Base-by-base conservation (phyloP, 139 green algal genomes). In the Coelastrella sp. region DNA sequence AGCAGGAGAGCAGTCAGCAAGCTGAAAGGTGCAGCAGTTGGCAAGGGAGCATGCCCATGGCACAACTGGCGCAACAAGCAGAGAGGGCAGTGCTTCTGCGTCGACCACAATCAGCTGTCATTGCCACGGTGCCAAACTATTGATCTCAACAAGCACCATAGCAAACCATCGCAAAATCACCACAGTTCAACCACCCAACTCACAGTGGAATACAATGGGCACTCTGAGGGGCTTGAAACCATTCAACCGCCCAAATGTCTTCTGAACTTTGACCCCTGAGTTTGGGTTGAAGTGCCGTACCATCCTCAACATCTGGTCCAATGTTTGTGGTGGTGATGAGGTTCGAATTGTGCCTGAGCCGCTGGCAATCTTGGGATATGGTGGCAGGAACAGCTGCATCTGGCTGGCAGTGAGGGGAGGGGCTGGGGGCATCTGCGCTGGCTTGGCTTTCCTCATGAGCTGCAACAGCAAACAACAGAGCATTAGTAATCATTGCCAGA, bases 221-320 rank as follows among this genome's bases (percentile, higher is more conserved):
- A 90, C 58, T 61, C 19, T 17, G 58, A 90, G 32, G 8, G 85
- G 85, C 85, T 84, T 90, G 73, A 90, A 90, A 58, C 85, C 85
- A 13, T 90, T 13, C 58, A 90, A 73, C 16, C 74, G 17, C 13
- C 85, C 85, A 83, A 84, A 83, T 60, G n/a, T 6, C 58, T 77
- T 61, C 14, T 76, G 73, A 57, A 65, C 11, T 77, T 73, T 90
- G 58, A 76, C 22, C 2, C 73, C 85, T 14, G 73, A 84, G 4
- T 90, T 90, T 3, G 85, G 85, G 85, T 90, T 90, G 73, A 76
- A 90, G n/a, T 90, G 85, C 85, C 32, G 56, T 19, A 90, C 19
- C 58, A 75, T 75, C 4, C n/a, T 23, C 74, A 90, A 22, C 85
- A 84, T 83, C 10, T 90, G 20, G 6, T 90, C 73, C 4, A 90